Percentiles rank a stretch among this genome's conserved stretches.
Evolutionary conservation across 805 yeast genomes (phyloP).

Genomic region (Lachancea lanzarotensis): DNA sequence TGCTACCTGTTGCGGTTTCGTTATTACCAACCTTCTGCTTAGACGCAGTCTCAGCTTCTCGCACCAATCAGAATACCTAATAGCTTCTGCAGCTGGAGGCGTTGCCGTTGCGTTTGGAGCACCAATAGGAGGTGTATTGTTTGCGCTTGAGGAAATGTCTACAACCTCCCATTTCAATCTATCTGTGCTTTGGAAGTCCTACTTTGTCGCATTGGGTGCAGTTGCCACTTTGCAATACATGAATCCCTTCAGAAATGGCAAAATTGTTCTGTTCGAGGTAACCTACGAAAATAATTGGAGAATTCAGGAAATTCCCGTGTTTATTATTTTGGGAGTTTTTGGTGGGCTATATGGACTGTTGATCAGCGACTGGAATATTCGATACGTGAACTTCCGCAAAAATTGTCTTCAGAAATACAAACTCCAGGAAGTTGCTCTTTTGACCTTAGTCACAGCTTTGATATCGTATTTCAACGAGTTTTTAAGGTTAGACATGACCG

Average conservation of each 20-base stretch:
- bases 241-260: constrained; percentile 93
- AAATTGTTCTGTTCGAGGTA: constrained; percentile 89
- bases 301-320: constrained; percentile 75
- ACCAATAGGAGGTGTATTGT: constrained; percentile 94
- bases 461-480: constrained; percentile 81
- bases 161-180: constrained; percentile 62
- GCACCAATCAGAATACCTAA: constrained; percentile 39
- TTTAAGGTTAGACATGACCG: constrained; percentile 86
- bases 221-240: constrained; percentile 71
- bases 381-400: constrained; percentile 72
- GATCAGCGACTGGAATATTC: constrained; percentile 67
- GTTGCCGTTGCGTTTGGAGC: constrained; percentile 98
- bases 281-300: constrained; percentile 83
- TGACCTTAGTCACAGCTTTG: constrained; percentile 65
- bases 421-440: constrained; percentile 59
- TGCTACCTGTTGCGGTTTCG: constrained; percentile 92
- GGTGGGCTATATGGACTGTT: constrained; percentile 88
- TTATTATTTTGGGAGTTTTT: constrained; percentile 71
- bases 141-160: constrained; percentile 82
- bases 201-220: constrained; percentile 85
- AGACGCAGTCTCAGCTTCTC: constrained; percentile 32
- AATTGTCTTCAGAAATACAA: constrained; percentile 43
- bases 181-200: constrained; percentile 82
- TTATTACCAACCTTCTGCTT: constrained; percentile 51
- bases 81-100: constrained; percentile 95